These are phyloP conservation scores for Boletus subparvulus DNA, from an alignment of 768 basidiomycete species.

Conservation along the genomic window DNA sequence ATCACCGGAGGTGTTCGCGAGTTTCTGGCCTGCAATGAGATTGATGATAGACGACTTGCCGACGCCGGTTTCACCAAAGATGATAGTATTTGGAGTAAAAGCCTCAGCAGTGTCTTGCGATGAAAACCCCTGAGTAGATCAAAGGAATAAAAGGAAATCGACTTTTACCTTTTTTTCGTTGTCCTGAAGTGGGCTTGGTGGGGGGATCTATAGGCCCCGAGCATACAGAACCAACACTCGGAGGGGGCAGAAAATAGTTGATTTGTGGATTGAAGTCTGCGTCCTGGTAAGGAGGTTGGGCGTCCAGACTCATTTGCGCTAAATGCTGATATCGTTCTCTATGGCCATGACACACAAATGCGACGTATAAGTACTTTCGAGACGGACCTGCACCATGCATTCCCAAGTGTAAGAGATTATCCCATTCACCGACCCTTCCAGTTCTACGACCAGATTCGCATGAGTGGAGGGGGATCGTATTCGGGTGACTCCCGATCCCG, in stretches of 20 bases:
- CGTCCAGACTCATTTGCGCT: neutral
- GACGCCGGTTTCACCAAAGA: constrained; percentile 1
- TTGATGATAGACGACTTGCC: constrained; percentile 8
- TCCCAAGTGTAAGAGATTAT: neutral
- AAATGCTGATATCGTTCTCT: neutral
- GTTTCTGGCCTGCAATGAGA: neutral
- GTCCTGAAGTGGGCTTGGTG: neutral
- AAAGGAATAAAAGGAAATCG: neutral
- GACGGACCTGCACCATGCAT: neutral
- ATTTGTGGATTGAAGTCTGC: neutral
- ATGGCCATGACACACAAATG: neutral
- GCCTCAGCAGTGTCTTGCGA: too few species aligned
- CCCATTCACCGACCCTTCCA: too few species aligned
- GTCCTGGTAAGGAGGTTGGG: neutral
- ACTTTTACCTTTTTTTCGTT: neutral
- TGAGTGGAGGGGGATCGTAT: neutral
- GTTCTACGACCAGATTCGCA: neutral
- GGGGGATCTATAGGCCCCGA: neutral
- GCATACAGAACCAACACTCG: neutral
- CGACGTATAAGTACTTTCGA: neutral
- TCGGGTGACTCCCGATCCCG: too few species aligned
- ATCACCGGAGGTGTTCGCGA: neutral
- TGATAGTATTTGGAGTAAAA: neutral
- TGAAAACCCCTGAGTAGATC: too few species aligned
- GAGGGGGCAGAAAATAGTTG: neutral